A percentile compares a stretch with the other conserved stretches of the same genome.
Evolutionary conservation across 441 rosid species (phyloP).

Genomic region (Gossypium schwendimanii): DNA sequence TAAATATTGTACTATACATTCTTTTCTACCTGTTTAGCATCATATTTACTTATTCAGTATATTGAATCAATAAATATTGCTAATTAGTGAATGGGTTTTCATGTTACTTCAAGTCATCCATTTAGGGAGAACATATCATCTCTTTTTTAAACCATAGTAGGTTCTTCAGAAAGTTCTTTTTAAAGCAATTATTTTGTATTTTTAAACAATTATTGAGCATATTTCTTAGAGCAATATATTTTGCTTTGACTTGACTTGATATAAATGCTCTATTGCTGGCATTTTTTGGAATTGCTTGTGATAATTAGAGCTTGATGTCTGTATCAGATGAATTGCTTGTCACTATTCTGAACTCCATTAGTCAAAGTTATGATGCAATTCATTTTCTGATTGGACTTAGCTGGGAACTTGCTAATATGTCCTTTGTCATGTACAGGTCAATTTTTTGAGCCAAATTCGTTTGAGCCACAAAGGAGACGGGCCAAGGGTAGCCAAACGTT

Average conservation of each 20-base stretch:
- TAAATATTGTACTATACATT: background rate
- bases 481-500: constrained; percentile 79
- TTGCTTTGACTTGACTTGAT: background rate
- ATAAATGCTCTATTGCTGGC: background rate
- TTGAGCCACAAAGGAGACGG: constrained; percentile 78
- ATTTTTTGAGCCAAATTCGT: constrained; percentile 84
- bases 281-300: background rate
- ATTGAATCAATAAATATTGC: background rate
- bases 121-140: background rate
- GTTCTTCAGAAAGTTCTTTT: background rate
- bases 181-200: background rate
- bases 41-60: background rate
- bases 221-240: background rate
- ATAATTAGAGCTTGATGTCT: background rate
- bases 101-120: background rate
- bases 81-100: background rate
- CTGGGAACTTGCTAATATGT: constrained; percentile 11
- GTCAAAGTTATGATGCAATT: background rate
- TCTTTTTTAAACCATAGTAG: background rate
- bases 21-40: background rate
- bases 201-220: background rate
- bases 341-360: background rate
- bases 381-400: constrained; percentile 5
- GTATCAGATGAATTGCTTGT: background rate
- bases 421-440: constrained; percentile 47